Evolutionary conservation across 768 basidiomycete species (phyloP).

Genomic region (Paxillus involutus): DNA sequence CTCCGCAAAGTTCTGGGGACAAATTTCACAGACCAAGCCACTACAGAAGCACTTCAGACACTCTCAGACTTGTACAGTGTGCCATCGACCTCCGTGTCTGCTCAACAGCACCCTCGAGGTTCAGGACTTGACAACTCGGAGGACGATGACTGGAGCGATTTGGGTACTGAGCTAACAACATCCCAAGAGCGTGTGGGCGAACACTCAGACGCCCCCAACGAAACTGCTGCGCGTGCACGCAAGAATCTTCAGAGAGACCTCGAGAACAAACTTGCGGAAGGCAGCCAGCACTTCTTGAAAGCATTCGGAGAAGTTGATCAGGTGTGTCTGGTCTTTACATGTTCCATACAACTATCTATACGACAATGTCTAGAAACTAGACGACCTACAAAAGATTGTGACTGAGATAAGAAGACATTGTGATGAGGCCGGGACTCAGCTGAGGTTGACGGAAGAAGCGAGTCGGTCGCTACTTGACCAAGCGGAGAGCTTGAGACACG

Average conservation of each 20-base stretch:
- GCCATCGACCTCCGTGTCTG: constrained; percentile 16
- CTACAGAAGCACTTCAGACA: constrained; percentile 78
- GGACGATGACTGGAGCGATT: constrained; percentile 31
- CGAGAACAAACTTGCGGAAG: constrained; percentile 78
- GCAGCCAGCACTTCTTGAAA: constrained; percentile 78
- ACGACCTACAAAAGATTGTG: constrained; percentile 75
- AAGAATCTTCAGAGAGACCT: constrained; percentile 83
- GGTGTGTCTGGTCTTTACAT: constrained; percentile 46
- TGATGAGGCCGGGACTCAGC: constrained; percentile 78
- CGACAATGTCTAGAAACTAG: constrained; percentile 66
- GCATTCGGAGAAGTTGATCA: constrained; percentile 89
- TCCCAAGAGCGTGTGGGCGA: constrained; percentile 10
- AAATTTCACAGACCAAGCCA: constrained; percentile 74
- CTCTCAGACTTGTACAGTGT: constrained; percentile 75
- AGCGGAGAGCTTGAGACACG: constrained; percentile 71
- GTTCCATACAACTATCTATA: background rate
- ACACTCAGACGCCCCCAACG: constrained; percentile 44
- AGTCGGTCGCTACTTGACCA: constrained; percentile 81
- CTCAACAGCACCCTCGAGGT: background rate
- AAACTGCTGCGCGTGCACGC: constrained; percentile 70
- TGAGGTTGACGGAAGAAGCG: constrained; percentile 71
- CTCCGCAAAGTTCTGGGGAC: constrained; percentile 90
- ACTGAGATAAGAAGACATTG: constrained; percentile 78
- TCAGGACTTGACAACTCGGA: constrained; percentile 15
- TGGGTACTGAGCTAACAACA: constrained; percentile 9